These are phyloP conservation scores for Neoascochyta sp. DNA, from an alignment of 2,329 filamentous ascomycete genomes.

Conservation along the genomic window DNA sequence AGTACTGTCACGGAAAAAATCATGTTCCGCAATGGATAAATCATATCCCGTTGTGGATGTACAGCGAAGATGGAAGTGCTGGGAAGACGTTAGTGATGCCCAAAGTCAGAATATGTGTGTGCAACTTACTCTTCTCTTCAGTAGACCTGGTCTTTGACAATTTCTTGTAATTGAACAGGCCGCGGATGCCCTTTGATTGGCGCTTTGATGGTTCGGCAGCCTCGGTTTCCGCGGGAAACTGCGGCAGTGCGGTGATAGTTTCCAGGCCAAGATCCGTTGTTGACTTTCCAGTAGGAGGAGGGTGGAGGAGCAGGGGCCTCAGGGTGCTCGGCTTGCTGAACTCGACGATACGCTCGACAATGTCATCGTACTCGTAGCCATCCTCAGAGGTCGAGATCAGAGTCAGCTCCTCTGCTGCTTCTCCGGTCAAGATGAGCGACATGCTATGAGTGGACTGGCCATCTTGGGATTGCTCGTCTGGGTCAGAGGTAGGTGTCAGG, in stretches of 20 bases:
- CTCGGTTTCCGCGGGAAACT: slow-evolving; percentile 1
- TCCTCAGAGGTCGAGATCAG: background rate
- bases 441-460: slow-evolving; percentile 1
- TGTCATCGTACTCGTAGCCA: slow-evolving; percentile 6
- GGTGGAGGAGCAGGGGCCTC: slow-evolving; percentile 14
- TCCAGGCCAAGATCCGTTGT: slow-evolving; percentile 3
- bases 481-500: slow-evolving; percentile 17
- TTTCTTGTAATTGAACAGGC: background rate
- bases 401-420: background rate
- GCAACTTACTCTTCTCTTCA: no score
- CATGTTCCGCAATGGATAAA: no score
- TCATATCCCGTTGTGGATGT: no score
- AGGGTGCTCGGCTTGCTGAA: slow-evolving; percentile 15
- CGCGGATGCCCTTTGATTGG: background rate
- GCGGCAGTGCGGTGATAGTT: slow-evolving; percentile 11
- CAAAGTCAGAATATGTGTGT: no score
- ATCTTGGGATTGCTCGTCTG: slow-evolving; percentile 6
- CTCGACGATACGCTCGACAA: slow-evolving; percentile 20
- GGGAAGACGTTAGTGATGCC: no score
- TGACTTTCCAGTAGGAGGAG: slow-evolving; percentile 17
- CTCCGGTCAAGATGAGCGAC: slow-evolving; percentile 7
- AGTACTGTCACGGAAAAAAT: no score
- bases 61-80: no score
- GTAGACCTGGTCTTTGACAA: no score
- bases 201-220: background rate